phyloP scores from a whole-genome alignment of 352 stramenopile genomes.

The Phytophthora agathidicida region DNA sequence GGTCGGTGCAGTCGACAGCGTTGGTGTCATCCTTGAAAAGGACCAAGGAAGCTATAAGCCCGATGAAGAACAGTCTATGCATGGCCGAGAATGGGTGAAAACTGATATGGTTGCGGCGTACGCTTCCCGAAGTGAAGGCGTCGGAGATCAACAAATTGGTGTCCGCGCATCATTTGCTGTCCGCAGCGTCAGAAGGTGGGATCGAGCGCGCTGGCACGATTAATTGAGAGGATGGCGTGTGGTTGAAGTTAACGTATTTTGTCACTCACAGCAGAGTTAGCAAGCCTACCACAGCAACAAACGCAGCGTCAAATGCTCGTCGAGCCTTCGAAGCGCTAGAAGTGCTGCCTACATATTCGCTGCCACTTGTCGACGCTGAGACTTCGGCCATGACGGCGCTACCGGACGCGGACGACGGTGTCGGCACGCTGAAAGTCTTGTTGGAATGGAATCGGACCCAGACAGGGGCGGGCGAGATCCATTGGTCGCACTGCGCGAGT shows the following conservation, averaged over 20 bases:
- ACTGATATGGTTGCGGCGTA: too few species aligned
- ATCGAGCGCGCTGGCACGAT: too few species aligned
- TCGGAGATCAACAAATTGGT: too few species aligned
- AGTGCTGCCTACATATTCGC: conserved; percentile 7
- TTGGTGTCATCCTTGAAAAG: not conserved
- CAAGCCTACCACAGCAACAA: not conserved
- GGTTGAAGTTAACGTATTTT: too few species aligned
- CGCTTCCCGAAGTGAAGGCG: too few species aligned
- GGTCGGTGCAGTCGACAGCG: conserved; percentile 19
- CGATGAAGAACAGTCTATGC: not conserved
- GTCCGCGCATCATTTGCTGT: not conserved
- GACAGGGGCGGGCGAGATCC: not conserved
- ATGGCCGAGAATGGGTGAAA: too few species aligned
- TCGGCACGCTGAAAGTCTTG: conserved; percentile 1
- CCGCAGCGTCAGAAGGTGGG: not conserved
- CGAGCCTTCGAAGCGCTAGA: not conserved
- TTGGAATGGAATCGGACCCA: conserved; percentile 8
- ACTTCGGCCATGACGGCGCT: conserved; percentile 13
- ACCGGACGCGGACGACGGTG: conserved; percentile 6
- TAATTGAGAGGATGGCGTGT: too few species aligned
- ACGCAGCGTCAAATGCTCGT: not conserved
- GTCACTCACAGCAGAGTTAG: too few species aligned
- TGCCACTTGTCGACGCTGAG: conserved; percentile 1
- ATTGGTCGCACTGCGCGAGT: conserved; percentile 7
- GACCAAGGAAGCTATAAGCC: not conserved